Conservation (phyloP, 257 asterid species). For the Salvia rosmarinus region DNA sequence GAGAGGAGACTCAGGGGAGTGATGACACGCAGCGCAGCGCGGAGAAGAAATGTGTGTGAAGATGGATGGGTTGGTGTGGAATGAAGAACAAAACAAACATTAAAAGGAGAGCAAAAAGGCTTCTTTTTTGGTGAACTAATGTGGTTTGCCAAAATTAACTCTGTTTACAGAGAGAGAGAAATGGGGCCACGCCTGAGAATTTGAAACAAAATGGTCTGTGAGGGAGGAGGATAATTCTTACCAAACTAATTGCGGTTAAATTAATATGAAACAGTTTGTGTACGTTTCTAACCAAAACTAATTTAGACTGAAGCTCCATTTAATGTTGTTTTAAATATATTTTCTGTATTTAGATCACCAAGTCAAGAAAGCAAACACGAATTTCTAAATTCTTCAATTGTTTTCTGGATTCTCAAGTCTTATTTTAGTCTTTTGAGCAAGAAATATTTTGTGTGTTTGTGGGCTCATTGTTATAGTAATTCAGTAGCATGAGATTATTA, state of each 20-base stretch:
- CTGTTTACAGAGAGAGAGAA: slow-evolving; percentile 13
- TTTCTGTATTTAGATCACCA: not conserved
- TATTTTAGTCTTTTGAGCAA: not conserved
- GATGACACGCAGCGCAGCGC: slow-evolving; percentile 5
- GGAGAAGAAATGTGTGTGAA: slow-evolving; percentile 27
- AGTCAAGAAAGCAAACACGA: not conserved
- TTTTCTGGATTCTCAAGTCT: not conserved
- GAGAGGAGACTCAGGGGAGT: slow-evolving; percentile 18
- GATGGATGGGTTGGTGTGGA: slow-evolving; percentile 58
- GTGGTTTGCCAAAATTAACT: slow-evolving; percentile 65
- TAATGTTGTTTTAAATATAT: not conserved
- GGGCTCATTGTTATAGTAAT: not conserved
- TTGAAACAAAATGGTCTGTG: slow-evolving; percentile 21
- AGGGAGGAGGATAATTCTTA: not conserved
- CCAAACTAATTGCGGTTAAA: slow-evolving; percentile 19
- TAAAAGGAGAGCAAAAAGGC: slow-evolving; percentile 31
- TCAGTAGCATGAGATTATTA: not conserved
- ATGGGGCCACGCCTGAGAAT: slow-evolving; percentile 25
- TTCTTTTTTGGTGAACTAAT: slow-evolving; percentile 56
- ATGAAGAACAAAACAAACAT: slow-evolving; percentile 27
- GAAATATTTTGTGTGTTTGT: not conserved
- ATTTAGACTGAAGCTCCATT: not conserved
- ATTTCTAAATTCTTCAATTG: not conserved
- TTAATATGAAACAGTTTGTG: not conserved
- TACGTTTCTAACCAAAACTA: not conserved